Percentiles rank a stretch among this genome's conserved stretches.
phyloP scores from a whole-genome alignment of 352 stramenopile genomes.

The Globisporangium solare region DNA sequence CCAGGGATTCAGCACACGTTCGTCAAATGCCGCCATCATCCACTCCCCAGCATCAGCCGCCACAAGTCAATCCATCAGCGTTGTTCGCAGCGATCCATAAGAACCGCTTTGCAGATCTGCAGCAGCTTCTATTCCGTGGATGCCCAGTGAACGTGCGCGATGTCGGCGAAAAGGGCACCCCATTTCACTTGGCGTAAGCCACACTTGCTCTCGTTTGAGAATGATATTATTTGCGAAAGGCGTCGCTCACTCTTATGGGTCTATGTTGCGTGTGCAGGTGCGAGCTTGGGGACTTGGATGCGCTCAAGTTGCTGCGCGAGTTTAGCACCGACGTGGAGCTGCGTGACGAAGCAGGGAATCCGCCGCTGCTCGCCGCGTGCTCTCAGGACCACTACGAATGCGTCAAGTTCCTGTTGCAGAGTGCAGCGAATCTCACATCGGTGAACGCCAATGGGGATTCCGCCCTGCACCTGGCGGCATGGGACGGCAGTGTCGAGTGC shows the following conservation, averaged over 20 bases:
- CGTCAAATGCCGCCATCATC: too few relatives aligned
- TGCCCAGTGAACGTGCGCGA: constrained; percentile 55
- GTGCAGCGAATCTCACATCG: constrained; percentile 43
- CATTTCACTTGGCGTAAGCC: constrained; percentile 63
- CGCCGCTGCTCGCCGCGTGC: constrained; percentile 57
- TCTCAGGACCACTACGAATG: constrained; percentile 67
- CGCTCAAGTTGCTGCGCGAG: constrained; percentile 62
- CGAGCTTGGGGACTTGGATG: constrained; percentile 59
- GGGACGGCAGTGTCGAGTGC: constrained; percentile 56
- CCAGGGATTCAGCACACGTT: too few relatives aligned
- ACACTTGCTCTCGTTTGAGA: too few relatives aligned
- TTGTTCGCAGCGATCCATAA: constrained; percentile 57
- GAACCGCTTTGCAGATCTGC: constrained; percentile 32
- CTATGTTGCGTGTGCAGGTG: constrained; percentile 29
- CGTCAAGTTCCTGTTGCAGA: constrained; percentile 69
- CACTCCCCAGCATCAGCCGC: too few relatives aligned
- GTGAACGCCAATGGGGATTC: constrained; percentile 46
- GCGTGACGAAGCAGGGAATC: constrained; percentile 60
- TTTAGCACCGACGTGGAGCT: constrained; percentile 60
- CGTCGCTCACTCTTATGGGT: constrained; percentile 5
- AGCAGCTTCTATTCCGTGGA: constrained; percentile 42
- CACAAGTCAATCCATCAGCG: neutral
- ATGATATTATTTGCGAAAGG: too few relatives aligned
- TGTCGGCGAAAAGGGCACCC: constrained; percentile 56
- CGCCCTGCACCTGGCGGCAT: constrained; percentile 61